Evolutionary conservation across 2,329 filamentous ascomycete species (phyloP).

Genomic region (Samsoniella hepiali): DNA sequence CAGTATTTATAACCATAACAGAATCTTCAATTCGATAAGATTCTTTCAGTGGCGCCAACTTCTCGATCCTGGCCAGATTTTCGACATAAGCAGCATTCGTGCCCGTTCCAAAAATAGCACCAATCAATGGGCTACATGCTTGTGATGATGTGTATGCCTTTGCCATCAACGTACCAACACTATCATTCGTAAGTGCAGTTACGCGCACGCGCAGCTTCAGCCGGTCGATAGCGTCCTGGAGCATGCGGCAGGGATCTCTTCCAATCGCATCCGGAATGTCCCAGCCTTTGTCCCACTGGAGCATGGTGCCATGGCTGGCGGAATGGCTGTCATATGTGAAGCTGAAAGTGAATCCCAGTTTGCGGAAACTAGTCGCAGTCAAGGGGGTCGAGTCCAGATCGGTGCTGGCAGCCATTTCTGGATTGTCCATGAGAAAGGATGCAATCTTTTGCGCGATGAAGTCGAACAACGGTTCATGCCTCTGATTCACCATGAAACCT

Average conservation of each 20-base stretch:
- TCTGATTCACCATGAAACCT: constrained; percentile 24
- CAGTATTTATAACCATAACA: constrained; percentile 76
- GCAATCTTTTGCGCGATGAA: constrained; percentile 74
- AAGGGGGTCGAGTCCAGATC: constrained; percentile 59
- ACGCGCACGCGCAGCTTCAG: constrained; percentile 67
- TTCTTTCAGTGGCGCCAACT: constrained; percentile 33
- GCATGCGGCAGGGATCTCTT: constrained; percentile 68
- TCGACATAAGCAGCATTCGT: constrained; percentile 81
- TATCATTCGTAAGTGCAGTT: constrained; percentile 74
- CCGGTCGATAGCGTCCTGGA: constrained; percentile 69
- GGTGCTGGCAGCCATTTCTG: not conserved
- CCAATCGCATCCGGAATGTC: constrained; percentile 73
- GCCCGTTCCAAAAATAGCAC: constrained; percentile 78
- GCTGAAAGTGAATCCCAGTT: constrained; percentile 39
- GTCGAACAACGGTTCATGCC: constrained; percentile 61
- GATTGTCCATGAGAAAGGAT: constrained; percentile 48
- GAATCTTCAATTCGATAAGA: constrained; percentile 39
- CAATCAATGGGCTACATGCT: constrained; percentile 65
- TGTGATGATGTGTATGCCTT: constrained; percentile 74
- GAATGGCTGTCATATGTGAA: constrained; percentile 75
- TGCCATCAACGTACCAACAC: constrained; percentile 76
- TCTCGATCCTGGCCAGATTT: constrained; percentile 63
- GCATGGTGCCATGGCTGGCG: constrained; percentile 65
- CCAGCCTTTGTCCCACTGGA: constrained; percentile 80
- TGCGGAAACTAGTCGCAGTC: constrained; percentile 33